Percentiles rank a stretch among this genome's conserved stretches.
Evolutionary conservation across 2,329 filamentous ascomycete species (phyloP).

Genomic region (Pestalotiopsis sp.): DNA sequence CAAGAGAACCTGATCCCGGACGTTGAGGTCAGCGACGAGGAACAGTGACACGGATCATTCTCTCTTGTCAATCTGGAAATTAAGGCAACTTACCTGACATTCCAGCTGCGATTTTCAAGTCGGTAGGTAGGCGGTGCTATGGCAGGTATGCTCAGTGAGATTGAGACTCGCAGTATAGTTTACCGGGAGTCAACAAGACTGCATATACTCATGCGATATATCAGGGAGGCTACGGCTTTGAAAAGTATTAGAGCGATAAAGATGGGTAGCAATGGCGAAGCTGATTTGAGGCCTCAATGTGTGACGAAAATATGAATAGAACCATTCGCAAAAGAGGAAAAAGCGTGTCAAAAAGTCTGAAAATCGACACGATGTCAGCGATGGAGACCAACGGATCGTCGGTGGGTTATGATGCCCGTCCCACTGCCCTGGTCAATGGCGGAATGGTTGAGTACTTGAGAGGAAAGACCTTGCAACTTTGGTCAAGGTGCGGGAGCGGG

Average conservation of each 20-base stretch:
- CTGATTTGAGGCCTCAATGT: too few species aligned
- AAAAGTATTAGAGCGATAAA: too few species aligned
- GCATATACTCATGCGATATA: not conserved
- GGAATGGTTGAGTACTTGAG: not conserved
- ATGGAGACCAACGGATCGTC: not conserved
- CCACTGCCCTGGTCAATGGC: not conserved
- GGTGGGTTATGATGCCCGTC: not conserved
- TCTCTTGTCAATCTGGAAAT: not conserved
- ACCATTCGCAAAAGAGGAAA: too few species aligned
- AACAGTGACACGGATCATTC: not conserved
- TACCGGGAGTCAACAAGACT: not conserved
- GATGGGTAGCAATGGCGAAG: too few species aligned
- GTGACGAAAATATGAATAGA: too few species aligned
- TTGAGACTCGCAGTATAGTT: not conserved
- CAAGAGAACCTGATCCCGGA: constrained; percentile 46
- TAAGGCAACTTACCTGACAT: not conserved
- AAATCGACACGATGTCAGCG: not conserved
- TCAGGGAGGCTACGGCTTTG: too few species aligned
- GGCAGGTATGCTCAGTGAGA: not conserved
- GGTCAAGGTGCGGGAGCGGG: not conserved
- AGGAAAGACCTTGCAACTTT: not conserved
- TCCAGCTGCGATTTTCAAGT: not conserved
- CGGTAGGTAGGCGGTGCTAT: not conserved
- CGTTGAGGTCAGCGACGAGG: not conserved
- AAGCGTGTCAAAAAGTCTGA: not conserved